Conservation (phyloP, 176 grass and related monocot genomes). For the Triticum monococcum region DNA sequence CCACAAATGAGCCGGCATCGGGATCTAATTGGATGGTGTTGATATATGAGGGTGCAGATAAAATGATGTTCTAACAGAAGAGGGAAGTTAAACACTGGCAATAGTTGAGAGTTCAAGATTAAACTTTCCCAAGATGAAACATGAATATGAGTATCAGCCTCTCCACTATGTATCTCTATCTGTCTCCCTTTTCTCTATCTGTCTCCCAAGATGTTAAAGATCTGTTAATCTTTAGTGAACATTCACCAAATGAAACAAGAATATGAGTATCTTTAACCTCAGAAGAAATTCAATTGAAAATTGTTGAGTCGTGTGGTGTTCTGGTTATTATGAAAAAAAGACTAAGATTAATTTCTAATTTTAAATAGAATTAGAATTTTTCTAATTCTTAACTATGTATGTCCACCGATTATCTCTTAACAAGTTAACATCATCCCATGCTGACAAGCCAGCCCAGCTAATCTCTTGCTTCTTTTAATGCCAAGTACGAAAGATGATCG, state of each 20-base stretch:
- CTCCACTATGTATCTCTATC: too few species aligned
- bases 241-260: background rate
- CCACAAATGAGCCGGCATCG: background rate
- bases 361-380: background rate
- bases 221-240: background rate
- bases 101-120: background rate
- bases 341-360: background rate
- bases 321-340: background rate
- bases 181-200: too few species aligned
- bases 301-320: background rate
- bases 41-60: background rate
- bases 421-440: background rate
- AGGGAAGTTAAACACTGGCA: background rate
- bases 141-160: background rate
- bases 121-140: background rate
- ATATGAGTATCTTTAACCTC: background rate
- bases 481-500: background rate
- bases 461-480: background rate
- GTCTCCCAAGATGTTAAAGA: too few species aligned
- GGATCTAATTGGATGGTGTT: background rate
- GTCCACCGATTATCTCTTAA: background rate
- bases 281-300: background rate
- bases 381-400: background rate
- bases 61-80: background rate
- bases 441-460: background rate